Evolutionary conservation across 2,329 filamentous ascomycete genomes (phyloP), one percentile per base, ranked within the genome.

Genomic region (Sporothrix inflata): DNA sequence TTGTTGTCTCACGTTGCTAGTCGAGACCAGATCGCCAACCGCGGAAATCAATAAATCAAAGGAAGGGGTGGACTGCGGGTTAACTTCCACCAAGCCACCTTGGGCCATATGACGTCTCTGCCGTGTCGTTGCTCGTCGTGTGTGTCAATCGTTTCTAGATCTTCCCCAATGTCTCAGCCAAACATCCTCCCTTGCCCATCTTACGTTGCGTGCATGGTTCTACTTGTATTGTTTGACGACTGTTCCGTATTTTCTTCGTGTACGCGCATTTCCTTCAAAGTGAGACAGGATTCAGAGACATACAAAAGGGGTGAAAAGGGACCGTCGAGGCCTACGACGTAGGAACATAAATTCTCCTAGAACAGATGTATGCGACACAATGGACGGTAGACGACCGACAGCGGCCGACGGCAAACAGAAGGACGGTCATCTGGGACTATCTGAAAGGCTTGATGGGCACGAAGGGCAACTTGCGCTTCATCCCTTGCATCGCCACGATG

Each of bases 221-320:
- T 51, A 16, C 7, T 21, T 12, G 11, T 51, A 16, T 8, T 53
- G 51, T 53, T 53, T 53, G 7, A 53, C 53, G 7, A 55, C 24
- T 30, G 24, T 21, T 14, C 53, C 53, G 53, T 55, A 3, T 55
- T 30, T 30, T 55, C 51, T 55, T 55, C 53, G 53, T 55, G 24
- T 30, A 38, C 30, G 34, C n/a, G 16, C 21, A 61, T n/a, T 61
- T 40, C 53, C 53, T 61, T 38, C 34, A 61, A 21, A 45, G 60
- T 65, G 38, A 65, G 60, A 65, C 38, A 45, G 60, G 60, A 16
- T 16, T 24, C 5, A 14, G 38, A 45, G 60, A 47, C 61, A 65
- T 65, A 11, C 40, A 24, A 65, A 30, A 30, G 61, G 61, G 24
- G 11, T 27, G 61, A 47, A 45, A 42, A 42, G n/a, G 38, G 11